Base-by-base conservation (phyloP, 805 yeast genomes). In the Nakazawaea ernobii region DNA sequence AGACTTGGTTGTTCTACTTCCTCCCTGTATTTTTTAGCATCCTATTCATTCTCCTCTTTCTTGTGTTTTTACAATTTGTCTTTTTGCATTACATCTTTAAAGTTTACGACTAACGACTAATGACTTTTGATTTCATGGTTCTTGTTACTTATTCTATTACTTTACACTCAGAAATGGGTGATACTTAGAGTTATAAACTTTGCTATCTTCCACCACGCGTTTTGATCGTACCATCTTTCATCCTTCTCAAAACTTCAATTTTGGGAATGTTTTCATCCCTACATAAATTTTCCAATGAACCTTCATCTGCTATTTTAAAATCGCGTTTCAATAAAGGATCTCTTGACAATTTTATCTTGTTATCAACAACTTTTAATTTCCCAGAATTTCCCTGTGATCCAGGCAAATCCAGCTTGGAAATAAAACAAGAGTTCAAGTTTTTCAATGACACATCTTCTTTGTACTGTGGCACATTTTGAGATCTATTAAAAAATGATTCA, bases 221-320 rank as follows among this genome's bases (percentile, higher is more conserved):
- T 26, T 41, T 46, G 29, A 46, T 41, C 5, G 38, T 14, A 1
- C 49, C 49, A 38, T 47, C 46, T 27, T 28, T 24, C 41, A 47
- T 42, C 37, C 49, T 47, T 17, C 24, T 42, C 14, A 47, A 17
- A 3, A 33, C 35, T 24, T 47, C 49, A 9, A n/a, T 26, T 27
- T 33, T 42, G 6, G 37, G 15, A 8, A 47, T 33, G 10, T 47
- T 38, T n/a, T 38, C 46, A 4, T 10, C n/a, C 15, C 33, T 14
- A 36, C 46, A 42, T 2, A 42, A 9, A 6, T 6, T 8, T 8
- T 47, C 46, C 9, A 42, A 33, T 14, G 46, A 42, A 5, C 24
- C 24, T 20, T 20, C 24, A 20, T 20, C 5, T 20, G 5, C 5
- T 20, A 20, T 20, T n/a, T 11, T 33, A 20, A 20, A 10, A n/a